phyloP scores from a whole-genome alignment of 2,329 filamentous ascomycete species.

The Sporothrix schenckii region DNA sequence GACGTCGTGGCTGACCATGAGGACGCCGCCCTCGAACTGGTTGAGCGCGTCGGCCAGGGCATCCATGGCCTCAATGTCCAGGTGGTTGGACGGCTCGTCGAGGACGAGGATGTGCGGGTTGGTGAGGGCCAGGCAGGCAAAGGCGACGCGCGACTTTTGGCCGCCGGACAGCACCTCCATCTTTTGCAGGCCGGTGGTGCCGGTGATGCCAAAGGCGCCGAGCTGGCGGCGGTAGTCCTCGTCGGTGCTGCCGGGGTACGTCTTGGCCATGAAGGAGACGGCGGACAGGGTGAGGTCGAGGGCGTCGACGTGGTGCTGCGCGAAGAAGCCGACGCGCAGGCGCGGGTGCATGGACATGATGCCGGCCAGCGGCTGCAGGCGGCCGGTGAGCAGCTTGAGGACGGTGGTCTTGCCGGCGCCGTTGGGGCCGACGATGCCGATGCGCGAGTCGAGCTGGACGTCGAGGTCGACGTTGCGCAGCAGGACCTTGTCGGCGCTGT shows the following conservation, averaged over 20 bases:
- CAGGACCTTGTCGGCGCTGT: conserved; percentile 75
- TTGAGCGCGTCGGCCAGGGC: conserved; percentile 81
- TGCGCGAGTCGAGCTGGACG: conserved; percentile 95
- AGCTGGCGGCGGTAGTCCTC: conserved; percentile 96
- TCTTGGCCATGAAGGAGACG: conserved; percentile 94
- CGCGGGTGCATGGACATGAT: conserved; percentile 87
- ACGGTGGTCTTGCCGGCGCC: conserved; percentile 98
- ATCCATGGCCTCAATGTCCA: conserved; percentile 99
- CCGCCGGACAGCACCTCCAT: conserved; percentile 93
- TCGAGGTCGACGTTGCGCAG: conserved; percentile 89
- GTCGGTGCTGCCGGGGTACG: conserved; percentile 85
- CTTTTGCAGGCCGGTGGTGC: conserved; percentile 94
- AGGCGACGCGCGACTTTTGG: conserved; percentile 97
- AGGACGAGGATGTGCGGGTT: conserved; percentile 97
- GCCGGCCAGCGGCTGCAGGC: conserved; percentile 74
- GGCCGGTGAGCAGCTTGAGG: conserved; percentile 94
- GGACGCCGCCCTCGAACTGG: conserved; percentile 87
- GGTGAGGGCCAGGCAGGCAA: conserved; percentile 89
- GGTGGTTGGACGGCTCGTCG: conserved; percentile 96
- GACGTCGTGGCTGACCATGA: conserved; percentile 99
- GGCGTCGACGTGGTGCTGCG: conserved; percentile 96
- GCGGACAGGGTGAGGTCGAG: conserved; percentile 86
- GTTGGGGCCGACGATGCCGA: conserved; percentile 98
- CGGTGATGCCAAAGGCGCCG: conserved; percentile 86
- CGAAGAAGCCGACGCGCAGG: conserved; percentile 92